Percentiles rank a stretch among this genome's conserved stretches.
Evolutionary conservation across 805 yeast genomes (phyloP).

Genomic region (Candida maltosa): DNA sequence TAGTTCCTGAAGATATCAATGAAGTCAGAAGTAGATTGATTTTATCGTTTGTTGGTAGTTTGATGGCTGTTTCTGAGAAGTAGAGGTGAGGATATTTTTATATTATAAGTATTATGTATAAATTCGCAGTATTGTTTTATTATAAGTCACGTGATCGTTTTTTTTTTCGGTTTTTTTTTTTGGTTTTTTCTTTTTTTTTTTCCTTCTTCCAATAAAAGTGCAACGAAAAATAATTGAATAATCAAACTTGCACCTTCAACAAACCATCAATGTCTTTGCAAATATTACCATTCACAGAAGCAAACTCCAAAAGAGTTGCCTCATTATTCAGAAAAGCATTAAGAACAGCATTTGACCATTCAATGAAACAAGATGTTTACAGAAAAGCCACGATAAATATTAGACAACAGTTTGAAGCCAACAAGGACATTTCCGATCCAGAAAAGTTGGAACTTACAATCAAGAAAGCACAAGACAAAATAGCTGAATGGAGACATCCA

Average conservation of each 20-base stretch:
- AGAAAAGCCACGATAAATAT: slow-evolving; percentile 73
- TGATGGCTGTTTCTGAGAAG: slow-evolving; percentile 63
- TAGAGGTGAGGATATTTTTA: no score
- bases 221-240: no score
- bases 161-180: no score
- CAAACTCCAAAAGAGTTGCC: slow-evolving; percentile 64
- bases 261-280: no score
- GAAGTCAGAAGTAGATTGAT: slow-evolving; percentile 94
- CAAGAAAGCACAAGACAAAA: slow-evolving; percentile 49
- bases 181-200: no score
- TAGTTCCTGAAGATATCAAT: slow-evolving; percentile 98
- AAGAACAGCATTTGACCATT: slow-evolving; percentile 72
- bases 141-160: no score
- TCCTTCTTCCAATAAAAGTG: no score
- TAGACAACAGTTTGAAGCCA: slow-evolving; percentile 72
- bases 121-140: no score
- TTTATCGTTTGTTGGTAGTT: slow-evolving; percentile 90
- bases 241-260: no score
- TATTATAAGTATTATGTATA: no score
- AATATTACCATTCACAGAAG: slow-evolving; percentile 60
- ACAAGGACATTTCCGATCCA: slow-evolving; percentile 64
- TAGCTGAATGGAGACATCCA: slow-evolving; percentile 69
- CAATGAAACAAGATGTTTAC: slow-evolving; percentile 71
- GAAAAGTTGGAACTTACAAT: slow-evolving; percentile 50
- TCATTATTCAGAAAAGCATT: slow-evolving; percentile 71